A percentile compares a stretch with the other conserved stretches of the same genome.
Conservation (phyloP, 1,139 yeast species). For the Yarrowia galli region DNA sequence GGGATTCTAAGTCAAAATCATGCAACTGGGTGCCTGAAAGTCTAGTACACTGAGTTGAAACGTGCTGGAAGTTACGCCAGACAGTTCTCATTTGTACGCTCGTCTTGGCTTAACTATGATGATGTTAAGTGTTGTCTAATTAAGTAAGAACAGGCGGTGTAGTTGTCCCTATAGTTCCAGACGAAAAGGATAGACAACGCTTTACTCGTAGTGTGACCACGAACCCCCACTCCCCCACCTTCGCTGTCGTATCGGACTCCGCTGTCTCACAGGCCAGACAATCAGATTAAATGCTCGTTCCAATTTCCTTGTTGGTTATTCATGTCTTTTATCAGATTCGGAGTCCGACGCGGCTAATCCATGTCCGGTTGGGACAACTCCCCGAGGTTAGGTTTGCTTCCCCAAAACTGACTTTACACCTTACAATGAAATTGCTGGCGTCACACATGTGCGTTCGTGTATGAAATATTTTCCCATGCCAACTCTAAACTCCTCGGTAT, state of each 20-base stretch:
- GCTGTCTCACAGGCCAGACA: slow-evolving; percentile 8
- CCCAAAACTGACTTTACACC: background rate
- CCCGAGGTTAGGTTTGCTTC: slow-evolving; percentile 9
- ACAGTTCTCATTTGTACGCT: background rate
- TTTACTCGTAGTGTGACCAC: too few relatives aligned
- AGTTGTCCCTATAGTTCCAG: too few relatives aligned
- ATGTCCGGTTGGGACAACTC: background rate
- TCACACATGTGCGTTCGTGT: slow-evolving; percentile 4
- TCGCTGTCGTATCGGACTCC: slow-evolving; percentile 10
- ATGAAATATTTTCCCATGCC: background rate
- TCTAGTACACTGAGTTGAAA: background rate
- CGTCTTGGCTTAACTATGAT: background rate
- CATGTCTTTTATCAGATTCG: slow-evolving; percentile 23
- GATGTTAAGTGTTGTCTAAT: background rate
- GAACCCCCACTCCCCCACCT: background rate
- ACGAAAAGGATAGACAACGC: too few relatives aligned
- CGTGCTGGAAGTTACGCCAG: slow-evolving; percentile 8
- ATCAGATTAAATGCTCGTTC: slow-evolving; percentile 1
- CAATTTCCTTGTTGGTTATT: background rate
- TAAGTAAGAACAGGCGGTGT: background rate
- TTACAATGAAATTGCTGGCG: slow-evolving; percentile 2
- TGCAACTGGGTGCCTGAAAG: slow-evolving; percentile 22
- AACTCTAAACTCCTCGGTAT: slow-evolving; percentile 21
- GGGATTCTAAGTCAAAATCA: slow-evolving; percentile 14
- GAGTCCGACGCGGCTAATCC: slow-evolving; percentile 19